Percentiles rank a stretch among this genome's conserved stretches.
Evolutionary conservation across 768 basidiomycete genomes (phyloP).

Genomic region (Chlorophyllum brunneum): DNA sequence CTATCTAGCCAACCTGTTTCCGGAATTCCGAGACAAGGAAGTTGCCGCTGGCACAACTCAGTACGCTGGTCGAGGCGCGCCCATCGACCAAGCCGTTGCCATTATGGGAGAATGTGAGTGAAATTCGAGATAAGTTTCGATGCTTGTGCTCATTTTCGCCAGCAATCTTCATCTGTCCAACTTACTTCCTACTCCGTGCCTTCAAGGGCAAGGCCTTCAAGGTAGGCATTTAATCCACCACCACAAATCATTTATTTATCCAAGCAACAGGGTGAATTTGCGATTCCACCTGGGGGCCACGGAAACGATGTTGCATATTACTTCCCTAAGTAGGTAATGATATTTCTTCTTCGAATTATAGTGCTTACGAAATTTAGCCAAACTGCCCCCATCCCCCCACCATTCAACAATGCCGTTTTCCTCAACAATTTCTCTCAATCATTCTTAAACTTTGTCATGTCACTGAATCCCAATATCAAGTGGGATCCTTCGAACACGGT

Average conservation of each 20-base stretch:
- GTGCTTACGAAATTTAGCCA: background rate
- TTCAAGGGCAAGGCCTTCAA: conserved; percentile 29
- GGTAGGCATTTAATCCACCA: conserved; percentile 20
- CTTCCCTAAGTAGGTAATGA: conserved; percentile 35
- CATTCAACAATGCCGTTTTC: conserved; percentile 33
- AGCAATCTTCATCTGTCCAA: conserved; percentile 46
- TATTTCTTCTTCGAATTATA: background rate
- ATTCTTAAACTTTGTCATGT: conserved; percentile 33
- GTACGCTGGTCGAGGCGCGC: conserved; percentile 4
- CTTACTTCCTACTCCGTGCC: conserved; percentile 33
- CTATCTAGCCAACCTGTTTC: conserved; percentile 37
- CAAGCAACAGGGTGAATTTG: conserved; percentile 39
- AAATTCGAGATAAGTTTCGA: no score
- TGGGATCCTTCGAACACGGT: conserved; percentile 26
- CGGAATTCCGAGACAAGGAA: conserved; percentile 26
- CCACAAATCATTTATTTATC: background rate
- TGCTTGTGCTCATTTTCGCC: background rate
- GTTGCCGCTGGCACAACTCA: conserved; percentile 9
- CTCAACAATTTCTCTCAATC: conserved; percentile 31
- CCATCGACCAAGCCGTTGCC: conserved; percentile 8
- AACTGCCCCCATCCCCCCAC: conserved; percentile 13
- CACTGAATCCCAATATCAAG: conserved; percentile 29
- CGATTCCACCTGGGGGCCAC: conserved; percentile 38
- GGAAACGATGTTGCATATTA: conserved; percentile 36
- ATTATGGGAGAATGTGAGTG: conserved; percentile 15